These are phyloP conservation scores for Pugionium cornutum DNA, from an alignment of 345 rosid species.

Conservation along the genomic window DNA sequence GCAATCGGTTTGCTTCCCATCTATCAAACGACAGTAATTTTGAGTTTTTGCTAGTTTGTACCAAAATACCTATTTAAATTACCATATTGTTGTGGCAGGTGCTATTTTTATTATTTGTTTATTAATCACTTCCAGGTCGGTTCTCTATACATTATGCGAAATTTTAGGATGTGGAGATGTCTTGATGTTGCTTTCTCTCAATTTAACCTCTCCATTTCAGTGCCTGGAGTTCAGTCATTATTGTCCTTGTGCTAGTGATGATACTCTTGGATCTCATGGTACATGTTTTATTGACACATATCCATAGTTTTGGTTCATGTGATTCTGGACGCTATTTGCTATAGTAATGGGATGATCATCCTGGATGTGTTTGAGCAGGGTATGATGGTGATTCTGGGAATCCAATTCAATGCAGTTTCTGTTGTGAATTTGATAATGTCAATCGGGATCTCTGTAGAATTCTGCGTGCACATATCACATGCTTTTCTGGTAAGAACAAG, in stretches of 20 bases:
- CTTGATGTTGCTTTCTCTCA: constrained; percentile 27
- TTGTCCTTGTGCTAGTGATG: constrained; percentile 79
- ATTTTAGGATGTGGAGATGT: constrained; percentile 13
- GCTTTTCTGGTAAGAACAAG: constrained; percentile 77
- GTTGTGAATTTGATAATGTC: constrained; percentile 94
- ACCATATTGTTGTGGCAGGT: constrained; percentile 52
- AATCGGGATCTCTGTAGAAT: constrained; percentile 91
- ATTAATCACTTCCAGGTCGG: constrained; percentile 80
- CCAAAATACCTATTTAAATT: constrained; percentile 16
- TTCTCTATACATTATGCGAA: constrained; percentile 29
- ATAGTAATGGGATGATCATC: constrained; percentile 14
- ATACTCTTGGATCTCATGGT: constrained; percentile 90
- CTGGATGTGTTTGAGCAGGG: constrained; percentile 59
- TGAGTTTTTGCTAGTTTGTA: constrained; percentile 29
- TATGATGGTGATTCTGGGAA: constrained; percentile 79
- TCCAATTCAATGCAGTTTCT: constrained; percentile 95
- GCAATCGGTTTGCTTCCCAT: constrained; percentile 74
- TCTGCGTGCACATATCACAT: constrained; percentile 88
- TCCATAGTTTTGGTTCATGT: constrained; percentile 24
- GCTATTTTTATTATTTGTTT: constrained; percentile 80
- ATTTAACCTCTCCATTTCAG: constrained; percentile 50
- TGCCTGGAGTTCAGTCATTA: constrained; percentile 81
- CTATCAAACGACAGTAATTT: constrained; percentile 12
- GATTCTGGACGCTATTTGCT: constrained; percentile 15
- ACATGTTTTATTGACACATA: constrained; percentile 28